Evolutionary conservation across 2,329 filamentous ascomycete species (phyloP).

Genomic region (Aspergillus thermomutatus): DNA sequence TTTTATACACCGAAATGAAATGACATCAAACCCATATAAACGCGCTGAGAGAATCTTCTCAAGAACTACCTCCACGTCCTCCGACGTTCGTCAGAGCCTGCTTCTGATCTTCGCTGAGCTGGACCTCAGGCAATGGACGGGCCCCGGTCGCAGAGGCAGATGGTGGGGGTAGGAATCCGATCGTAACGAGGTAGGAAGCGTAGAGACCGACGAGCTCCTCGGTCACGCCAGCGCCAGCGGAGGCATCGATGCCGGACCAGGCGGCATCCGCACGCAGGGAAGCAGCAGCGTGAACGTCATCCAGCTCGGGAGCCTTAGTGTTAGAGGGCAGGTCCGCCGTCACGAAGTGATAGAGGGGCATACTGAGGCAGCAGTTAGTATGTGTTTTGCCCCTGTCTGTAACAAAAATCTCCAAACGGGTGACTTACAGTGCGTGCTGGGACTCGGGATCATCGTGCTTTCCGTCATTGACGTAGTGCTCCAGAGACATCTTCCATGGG

Average conservation of each 20-base stretch:
- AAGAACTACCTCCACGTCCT: conserved; percentile 45
- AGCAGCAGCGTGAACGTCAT: conserved; percentile 65
- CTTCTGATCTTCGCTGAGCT: conserved; percentile 47
- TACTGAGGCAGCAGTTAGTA: conserved; percentile 30
- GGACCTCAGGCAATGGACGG: conserved; percentile 42
- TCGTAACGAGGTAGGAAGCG: conserved; percentile 59
- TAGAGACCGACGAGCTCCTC: conserved; percentile 62
- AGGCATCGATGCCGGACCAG: conserved; percentile 58
- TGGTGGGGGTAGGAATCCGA: conserved; percentile 57
- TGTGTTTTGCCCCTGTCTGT: neutral
- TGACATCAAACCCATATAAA: neutral
- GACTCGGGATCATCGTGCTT: conserved; percentile 55
- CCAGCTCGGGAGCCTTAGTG: conserved; percentile 69
- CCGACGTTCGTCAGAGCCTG: conserved; percentile 52
- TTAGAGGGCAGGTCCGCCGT: conserved; percentile 66
- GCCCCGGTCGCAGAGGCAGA: conserved; percentile 17
- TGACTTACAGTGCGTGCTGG: conserved; percentile 61
- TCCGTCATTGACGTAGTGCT: conserved; percentile 62
- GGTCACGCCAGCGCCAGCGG: conserved; percentile 55
- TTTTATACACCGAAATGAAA: neutral
- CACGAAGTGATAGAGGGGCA: conserved; percentile 73
- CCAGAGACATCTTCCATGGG: conserved; percentile 65
- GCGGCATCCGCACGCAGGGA: conserved; percentile 62
- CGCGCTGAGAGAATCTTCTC: conserved; percentile 4
- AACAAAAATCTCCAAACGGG: neutral